Percentiles rank a stretch among this genome's conserved stretches.
Conservation (phyloP, 441 rosid genomes). For the Populus hybrid region DNA sequence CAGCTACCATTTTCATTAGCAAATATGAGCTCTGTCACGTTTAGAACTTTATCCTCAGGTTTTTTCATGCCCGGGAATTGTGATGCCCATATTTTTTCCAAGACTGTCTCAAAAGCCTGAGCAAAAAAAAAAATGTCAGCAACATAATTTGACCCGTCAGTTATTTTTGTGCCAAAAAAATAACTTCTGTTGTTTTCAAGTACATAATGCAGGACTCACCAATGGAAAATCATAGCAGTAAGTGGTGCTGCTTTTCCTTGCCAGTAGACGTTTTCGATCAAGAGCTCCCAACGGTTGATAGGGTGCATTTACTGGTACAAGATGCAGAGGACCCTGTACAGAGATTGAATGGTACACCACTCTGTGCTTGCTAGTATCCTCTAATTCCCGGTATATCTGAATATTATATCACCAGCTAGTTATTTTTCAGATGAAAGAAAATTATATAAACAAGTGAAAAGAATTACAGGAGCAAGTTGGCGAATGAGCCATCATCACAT, state of each 20-base stretch:
- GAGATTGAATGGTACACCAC: conserved; percentile 72
- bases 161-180: neutral
- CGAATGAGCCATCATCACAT: neutral
- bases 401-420: conserved; percentile 21
- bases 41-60: conserved; percentile 47
- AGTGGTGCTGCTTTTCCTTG: conserved; percentile 86
- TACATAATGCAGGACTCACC: conserved; percentile 45
- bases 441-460: neutral
- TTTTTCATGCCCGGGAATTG: conserved; percentile 48
- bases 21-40: conserved; percentile 81
- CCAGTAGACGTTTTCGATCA: conserved; percentile 77
- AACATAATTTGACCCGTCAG: conserved; percentile 15
- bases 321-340: conserved; percentile 61
- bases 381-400: conserved; percentile 93
- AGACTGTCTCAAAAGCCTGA: no score
- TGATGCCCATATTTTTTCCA: conserved; percentile 47
- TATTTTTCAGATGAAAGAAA: neutral
- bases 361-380: conserved; percentile 50
- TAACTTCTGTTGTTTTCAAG: conserved; percentile 3
- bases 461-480: neutral
- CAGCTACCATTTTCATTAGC: conserved; percentile 58
- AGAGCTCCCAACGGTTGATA: conserved; percentile 78
- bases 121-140: conserved; percentile 22
- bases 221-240: conserved; percentile 98
- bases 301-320: conserved; percentile 54